Evolutionary conservation across 139 green algal species (phyloP).

Genomic region (Prasinococcaceae sp.): DNA sequence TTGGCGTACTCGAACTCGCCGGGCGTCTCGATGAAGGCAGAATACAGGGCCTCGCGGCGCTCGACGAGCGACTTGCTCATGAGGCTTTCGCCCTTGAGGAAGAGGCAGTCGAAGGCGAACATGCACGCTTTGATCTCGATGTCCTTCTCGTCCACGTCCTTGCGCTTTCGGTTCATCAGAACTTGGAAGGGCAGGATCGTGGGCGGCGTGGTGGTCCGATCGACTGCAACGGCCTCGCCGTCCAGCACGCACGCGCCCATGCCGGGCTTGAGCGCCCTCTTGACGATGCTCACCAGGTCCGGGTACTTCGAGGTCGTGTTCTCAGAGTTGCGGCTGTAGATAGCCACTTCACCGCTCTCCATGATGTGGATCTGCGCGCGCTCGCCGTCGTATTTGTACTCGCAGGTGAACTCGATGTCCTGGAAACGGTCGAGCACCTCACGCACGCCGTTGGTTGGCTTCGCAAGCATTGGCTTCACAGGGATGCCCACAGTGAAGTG

Average conservation of each 20-base stretch:
- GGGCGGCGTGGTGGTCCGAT: slow-evolving; percentile 37
- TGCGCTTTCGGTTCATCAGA: slow-evolving; percentile 62
- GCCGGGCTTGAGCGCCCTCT: slow-evolving; percentile 17
- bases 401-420: slow-evolving; percentile 71
- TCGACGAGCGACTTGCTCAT: slow-evolving; percentile 33
- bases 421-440: slow-evolving; percentile 87
- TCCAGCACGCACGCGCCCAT: slow-evolving; percentile 72
- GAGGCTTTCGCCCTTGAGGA: slow-evolving; percentile 74
- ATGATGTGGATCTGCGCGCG: slow-evolving; percentile 54
- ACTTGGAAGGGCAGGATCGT: slow-evolving; percentile 92
- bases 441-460: slow-evolving; percentile 65
- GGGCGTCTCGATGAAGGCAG: slow-evolving; percentile 35
- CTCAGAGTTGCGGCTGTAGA: slow-evolving; percentile 69
- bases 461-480: slow-evolving; percentile 83
- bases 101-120: slow-evolving; percentile 94
- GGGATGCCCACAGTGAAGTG: slow-evolving; percentile 71
- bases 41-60: slow-evolving; percentile 56
- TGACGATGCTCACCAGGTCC: slow-evolving; percentile 56
- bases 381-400: slow-evolving; percentile 99
- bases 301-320: slow-evolving; percentile 88
- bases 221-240: slow-evolving; percentile 77
- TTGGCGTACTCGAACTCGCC: slow-evolving; percentile 70
- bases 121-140: slow-evolving; percentile 82
- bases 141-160: slow-evolving; percentile 71
- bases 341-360: slow-evolving; percentile 13